Evolutionary conservation across 1,139 yeast species (phyloP).

Genomic region (Debaryomyces singareniensis): DNA sequence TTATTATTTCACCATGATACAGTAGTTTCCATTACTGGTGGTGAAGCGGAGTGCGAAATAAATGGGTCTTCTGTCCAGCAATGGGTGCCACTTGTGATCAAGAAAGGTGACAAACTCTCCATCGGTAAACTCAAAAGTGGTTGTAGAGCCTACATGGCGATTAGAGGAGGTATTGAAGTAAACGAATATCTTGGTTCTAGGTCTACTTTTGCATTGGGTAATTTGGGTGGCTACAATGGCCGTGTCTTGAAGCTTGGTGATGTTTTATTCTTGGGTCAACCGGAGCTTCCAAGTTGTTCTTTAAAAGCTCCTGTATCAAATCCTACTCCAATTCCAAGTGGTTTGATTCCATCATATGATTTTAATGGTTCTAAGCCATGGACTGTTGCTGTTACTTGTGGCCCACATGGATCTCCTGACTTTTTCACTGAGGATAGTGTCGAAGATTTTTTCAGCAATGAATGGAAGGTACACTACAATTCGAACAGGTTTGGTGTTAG

Average conservation of each 20-base stretch:
- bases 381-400: constrained; percentile 90
- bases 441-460: constrained; percentile 62
- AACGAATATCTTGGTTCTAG: constrained; percentile 93
- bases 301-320: constrained; percentile 65
- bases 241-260: constrained; percentile 89
- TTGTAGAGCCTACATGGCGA: constrained; percentile 83
- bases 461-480: constrained; percentile 95
- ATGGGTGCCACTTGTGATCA: constrained; percentile 66
- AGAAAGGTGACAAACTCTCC: constrained; percentile 69
- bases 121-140: constrained; percentile 78
- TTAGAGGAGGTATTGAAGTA: constrained; percentile 91
- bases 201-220: constrained; percentile 92
- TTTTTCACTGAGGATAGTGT: constrained; percentile 77
- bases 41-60: constrained; percentile 58
- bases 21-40: constrained; percentile 82
- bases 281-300: constrained; percentile 59
- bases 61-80: constrained; percentile 50
- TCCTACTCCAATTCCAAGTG: constrained; percentile 44
- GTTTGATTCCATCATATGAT: constrained; percentile 51
- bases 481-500: constrained; percentile 95
- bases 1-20: constrained; percentile 76
- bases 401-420: constrained; percentile 97
- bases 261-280: constrained; percentile 78
- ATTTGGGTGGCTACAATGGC: constrained; percentile 92
- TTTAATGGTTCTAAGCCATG: constrained; percentile 46